phyloP scores from a whole-genome alignment of 192 early-diverging fungal genomes.

The Dissophora ornata region DNA sequence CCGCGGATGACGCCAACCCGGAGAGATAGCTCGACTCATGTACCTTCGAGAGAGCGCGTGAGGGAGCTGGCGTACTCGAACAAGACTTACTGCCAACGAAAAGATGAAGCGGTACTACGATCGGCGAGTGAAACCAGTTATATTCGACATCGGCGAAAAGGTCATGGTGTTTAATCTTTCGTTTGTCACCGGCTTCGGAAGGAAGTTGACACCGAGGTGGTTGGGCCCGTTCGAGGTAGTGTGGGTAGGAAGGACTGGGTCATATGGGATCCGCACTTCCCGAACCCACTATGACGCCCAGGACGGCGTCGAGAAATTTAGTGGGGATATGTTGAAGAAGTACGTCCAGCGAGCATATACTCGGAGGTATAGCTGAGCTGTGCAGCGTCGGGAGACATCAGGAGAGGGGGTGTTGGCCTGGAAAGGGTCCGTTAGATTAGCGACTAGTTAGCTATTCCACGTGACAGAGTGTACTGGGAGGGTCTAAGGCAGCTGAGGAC shows the following conservation, averaged over 20 bases:
- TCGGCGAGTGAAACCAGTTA: neutral
- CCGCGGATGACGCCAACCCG: neutral
- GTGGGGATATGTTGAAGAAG: constrained; percentile 3
- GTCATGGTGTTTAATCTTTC: neutral
- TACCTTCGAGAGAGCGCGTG: constrained; percentile 1
- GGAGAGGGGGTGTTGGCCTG: too few relatives aligned
- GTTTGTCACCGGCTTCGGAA: constrained; percentile 5
- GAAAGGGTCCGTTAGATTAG: too few relatives aligned
- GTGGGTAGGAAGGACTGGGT: neutral
- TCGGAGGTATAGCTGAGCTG: too few relatives aligned
- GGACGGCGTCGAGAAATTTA: constrained; percentile 1
- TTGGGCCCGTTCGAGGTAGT: constrained; percentile 2
- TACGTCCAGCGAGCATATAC: too few relatives aligned
- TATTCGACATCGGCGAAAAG: neutral
- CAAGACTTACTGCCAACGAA: constrained; percentile 2
- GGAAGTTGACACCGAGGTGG: constrained; percentile 4
- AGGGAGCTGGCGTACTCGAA: neutral
- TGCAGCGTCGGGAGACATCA: too few relatives aligned
- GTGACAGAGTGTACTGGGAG: too few relatives aligned
- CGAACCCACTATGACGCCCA: constrained; percentile 1
- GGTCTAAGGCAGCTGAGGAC: too few relatives aligned
- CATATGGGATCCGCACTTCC: neutral
- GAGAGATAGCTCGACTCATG: neutral
- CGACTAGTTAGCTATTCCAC: too few relatives aligned
- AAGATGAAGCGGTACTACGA: constrained; percentile 6